phyloP scores from a whole-genome alignment of 352 stramenopile species.

The Pythium dissotocum region DNA sequence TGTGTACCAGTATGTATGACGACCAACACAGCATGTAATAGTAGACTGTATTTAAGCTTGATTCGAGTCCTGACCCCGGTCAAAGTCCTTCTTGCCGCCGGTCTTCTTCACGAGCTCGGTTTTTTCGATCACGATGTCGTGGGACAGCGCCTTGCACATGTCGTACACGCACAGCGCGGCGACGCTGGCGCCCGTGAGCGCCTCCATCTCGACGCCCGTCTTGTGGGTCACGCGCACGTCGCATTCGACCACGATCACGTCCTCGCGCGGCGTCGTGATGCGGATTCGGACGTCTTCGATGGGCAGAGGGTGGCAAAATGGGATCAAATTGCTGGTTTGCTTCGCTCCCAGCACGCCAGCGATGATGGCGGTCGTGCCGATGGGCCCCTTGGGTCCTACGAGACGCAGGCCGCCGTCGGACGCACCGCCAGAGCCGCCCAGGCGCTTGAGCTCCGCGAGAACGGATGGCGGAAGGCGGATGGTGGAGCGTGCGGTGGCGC shows the following conservation, averaged over 20 bases:
- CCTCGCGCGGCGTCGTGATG: slow-evolving; percentile 57
- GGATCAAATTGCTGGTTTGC: slow-evolving; percentile 91
- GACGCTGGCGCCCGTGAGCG: slow-evolving; percentile 92
- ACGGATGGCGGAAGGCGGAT: slow-evolving; percentile 87
- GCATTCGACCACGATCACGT: slow-evolving; percentile 86
- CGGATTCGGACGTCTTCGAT: slow-evolving; percentile 90
- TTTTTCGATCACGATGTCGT: slow-evolving; percentile 93
- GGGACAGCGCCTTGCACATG: slow-evolving; percentile 97
- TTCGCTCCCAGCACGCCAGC: slow-evolving; percentile 94
- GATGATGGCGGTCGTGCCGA: slow-evolving; percentile 91
- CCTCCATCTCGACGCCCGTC: slow-evolving; percentile 96
- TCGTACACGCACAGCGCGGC: slow-evolving; percentile 97
- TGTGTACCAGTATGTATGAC: slow-evolving; percentile 7
- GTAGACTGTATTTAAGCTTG: slow-evolving; percentile 24
- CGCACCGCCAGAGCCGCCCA: neutral
- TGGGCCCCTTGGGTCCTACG: slow-evolving; percentile 87
- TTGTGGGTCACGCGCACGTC: slow-evolving; percentile 91
- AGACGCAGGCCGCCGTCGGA: slow-evolving; percentile 31
- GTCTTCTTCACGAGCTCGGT: slow-evolving; percentile 91
- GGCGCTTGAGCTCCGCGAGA: slow-evolving; percentile 63
- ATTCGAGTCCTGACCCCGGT: slow-evolving; percentile 10
- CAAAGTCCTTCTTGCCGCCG: slow-evolving; percentile 89
- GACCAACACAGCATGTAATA: neutral
- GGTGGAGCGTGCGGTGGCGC: slow-evolving; percentile 79
- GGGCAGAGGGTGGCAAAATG: slow-evolving; percentile 93